Conservation (phyloP, 176 grass and related monocot species). For the Carex parvula region DNA sequence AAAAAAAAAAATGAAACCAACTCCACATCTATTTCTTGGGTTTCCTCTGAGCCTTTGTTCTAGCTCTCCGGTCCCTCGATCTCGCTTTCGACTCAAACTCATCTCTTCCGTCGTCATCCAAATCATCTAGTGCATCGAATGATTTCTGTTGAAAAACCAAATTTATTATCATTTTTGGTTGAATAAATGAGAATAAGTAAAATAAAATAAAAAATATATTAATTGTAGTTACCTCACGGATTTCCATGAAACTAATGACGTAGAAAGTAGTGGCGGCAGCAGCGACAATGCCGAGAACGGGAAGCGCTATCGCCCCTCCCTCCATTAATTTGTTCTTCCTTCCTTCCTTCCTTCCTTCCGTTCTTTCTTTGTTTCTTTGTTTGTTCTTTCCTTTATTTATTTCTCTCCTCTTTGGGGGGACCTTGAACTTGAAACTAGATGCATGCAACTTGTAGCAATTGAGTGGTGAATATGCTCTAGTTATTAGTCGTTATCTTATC, state of each 20-base stretch:
- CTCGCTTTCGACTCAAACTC: constrained; percentile 27
- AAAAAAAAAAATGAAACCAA: neutral
- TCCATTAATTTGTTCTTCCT: constrained; percentile 23
- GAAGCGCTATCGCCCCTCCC: constrained; percentile 40
- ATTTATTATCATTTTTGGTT: neutral
- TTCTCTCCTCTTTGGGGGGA: neutral
- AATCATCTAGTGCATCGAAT: constrained; percentile 64
- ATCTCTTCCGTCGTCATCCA: constrained; percentile 32
- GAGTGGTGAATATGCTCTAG: neutral
- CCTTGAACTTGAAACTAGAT: neutral
- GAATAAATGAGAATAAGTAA: neutral
- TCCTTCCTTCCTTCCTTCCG: neutral
- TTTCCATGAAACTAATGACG: constrained; percentile 74
- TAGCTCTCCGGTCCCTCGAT: constrained; percentile 51
- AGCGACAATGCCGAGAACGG: constrained; percentile 58
- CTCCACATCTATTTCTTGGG: constrained; percentile 35
- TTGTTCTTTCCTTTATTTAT: too few relatives aligned
- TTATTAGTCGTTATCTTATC: neutral
- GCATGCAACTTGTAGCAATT: neutral
- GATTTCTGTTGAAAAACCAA: constrained; percentile 41
- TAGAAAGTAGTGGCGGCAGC: constrained; percentile 75
- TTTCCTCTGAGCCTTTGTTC: constrained; percentile 57
- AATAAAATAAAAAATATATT: neutral
- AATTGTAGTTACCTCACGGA: constrained; percentile 42
- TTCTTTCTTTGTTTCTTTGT: too few relatives aligned